These are phyloP conservation scores for Boletus vermiculosoides DNA, from an alignment of 768 basidiomycete species.

Conservation along the genomic window DNA sequence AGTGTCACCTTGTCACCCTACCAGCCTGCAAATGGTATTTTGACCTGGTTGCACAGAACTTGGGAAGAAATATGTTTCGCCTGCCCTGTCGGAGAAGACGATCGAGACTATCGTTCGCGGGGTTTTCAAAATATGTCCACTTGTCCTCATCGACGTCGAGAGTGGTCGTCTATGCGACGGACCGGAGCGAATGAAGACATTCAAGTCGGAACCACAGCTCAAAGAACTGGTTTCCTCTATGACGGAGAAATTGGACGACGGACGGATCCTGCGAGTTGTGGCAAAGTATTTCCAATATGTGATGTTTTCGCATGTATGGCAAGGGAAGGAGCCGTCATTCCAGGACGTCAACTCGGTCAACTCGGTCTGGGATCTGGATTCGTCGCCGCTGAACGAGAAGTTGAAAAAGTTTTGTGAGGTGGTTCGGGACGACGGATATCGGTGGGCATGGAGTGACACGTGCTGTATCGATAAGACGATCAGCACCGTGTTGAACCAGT, in stretches of 20 bases:
- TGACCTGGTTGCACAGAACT: no score
- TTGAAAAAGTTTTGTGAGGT: constrained; percentile 8
- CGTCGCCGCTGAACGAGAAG: constrained; percentile 2
- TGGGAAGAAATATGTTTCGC: neutral
- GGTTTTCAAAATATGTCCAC: neutral
- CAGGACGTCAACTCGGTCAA: constrained; percentile 3
- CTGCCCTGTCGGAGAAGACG: neutral
- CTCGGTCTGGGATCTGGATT: constrained; percentile 6
- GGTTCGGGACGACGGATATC: constrained; percentile 3
- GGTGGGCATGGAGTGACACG: constrained; percentile 6
- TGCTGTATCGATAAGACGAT: constrained; percentile 11
- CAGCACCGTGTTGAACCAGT: constrained; percentile 3
- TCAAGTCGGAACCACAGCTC: constrained; percentile 1
- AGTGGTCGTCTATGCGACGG: neutral
- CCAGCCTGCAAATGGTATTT: no score
- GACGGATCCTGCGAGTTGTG: neutral
- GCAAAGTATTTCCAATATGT: neutral
- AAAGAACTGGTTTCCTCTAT: constrained; percentile 11
- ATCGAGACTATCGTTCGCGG: neutral
- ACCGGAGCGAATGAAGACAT: neutral
- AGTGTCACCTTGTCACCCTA: no score
- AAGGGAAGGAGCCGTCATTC: constrained; percentile 4
- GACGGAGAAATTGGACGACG: constrained; percentile 1
- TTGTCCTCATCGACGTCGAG: neutral
- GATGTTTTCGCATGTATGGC: neutral